These are phyloP conservation scores for Galeopsis tetrahit DNA, from an alignment of 257 asterid species.

Conservation along the genomic window DNA sequence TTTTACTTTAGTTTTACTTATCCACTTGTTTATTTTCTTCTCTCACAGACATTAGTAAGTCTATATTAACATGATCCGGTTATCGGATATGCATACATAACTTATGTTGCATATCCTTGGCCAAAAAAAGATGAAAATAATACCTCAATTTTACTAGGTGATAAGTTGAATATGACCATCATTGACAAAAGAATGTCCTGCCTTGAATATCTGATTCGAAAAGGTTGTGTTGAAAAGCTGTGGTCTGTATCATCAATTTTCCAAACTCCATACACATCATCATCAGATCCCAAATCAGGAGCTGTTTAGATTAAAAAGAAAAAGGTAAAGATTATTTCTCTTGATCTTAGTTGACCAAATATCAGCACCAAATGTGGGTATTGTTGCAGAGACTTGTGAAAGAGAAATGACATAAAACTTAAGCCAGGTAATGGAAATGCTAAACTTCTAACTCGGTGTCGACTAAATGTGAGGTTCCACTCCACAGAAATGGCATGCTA, in stretches of 20 bases:
- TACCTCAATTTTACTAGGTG: slow-evolving; percentile 67
- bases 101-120: slow-evolving; percentile 23
- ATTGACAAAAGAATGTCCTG: slow-evolving; percentile 88
- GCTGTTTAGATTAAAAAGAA: slow-evolving; percentile 52
- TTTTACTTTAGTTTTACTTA: not conserved
- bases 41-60: not conserved
- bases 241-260: slow-evolving; percentile 85
- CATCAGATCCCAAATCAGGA: slow-evolving; percentile 88
- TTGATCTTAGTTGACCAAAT: slow-evolving; percentile 29
- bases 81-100: not conserved
- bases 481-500: slow-evolving; percentile 4
- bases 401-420: slow-evolving; percentile 18
- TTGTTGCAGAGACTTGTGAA: slow-evolving; percentile 15
- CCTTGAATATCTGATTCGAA: slow-evolving; percentile 81
- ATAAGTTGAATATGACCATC: slow-evolving; percentile 84
- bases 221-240: slow-evolving; percentile 90
- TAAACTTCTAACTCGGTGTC: slow-evolving; percentile 6
- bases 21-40: slow-evolving; percentile 18
- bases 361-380: slow-evolving; percentile 11
- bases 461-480: slow-evolving; percentile 15
- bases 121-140: slow-evolving; percentile 14
- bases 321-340: slow-evolving; percentile 25
- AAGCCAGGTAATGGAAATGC: slow-evolving; percentile 11
- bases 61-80: not conserved
- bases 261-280: slow-evolving; percentile 81